Evolutionary conservation across 2,329 filamentous ascomycete genomes (phyloP).

Genomic region (Xylariaceae sp.): DNA sequence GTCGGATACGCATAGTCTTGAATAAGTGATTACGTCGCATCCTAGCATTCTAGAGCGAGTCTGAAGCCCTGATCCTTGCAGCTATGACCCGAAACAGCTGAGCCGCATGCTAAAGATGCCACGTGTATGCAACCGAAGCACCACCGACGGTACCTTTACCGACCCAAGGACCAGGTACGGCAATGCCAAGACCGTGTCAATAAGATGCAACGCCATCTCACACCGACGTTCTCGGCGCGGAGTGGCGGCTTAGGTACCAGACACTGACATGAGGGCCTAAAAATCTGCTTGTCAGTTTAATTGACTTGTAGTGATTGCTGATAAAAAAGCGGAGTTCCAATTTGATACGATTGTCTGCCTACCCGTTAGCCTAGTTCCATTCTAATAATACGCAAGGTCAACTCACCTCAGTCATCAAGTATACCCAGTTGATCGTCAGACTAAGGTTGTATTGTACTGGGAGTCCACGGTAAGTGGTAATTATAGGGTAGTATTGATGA

Average conservation of each 20-base stretch:
- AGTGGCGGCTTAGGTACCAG: background rate
- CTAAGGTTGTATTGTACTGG: background rate
- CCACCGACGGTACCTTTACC: background rate
- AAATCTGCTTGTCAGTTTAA: too few species aligned
- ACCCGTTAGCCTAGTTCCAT: slow-evolving; percentile 3
- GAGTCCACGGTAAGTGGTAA: background rate
- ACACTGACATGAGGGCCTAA: too few species aligned
- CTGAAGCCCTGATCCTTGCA: background rate
- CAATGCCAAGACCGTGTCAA: slow-evolving; percentile 1
- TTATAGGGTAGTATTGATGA: slow-evolving; percentile 5
- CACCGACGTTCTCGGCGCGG: slow-evolving; percentile 14
- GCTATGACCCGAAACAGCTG: background rate
- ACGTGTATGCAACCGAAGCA: slow-evolving; percentile 12
- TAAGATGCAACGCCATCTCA: slow-evolving; percentile 6
- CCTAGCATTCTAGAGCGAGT: background rate
- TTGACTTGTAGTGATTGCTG: too few species aligned
- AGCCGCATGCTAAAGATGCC: slow-evolving; percentile 10
- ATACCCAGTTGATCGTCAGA: slow-evolving; percentile 5
- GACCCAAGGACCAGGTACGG: background rate
- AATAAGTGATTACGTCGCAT: background rate
- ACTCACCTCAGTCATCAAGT: background rate
- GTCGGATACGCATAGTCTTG: background rate
- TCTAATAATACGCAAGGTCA: slow-evolving; percentile 2
- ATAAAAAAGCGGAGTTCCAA: too few species aligned
- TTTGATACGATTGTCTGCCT: too few species aligned